Conservation (phyloP, 2,329 filamentous ascomycete species). For the Fusarium dlaminii region DNA sequence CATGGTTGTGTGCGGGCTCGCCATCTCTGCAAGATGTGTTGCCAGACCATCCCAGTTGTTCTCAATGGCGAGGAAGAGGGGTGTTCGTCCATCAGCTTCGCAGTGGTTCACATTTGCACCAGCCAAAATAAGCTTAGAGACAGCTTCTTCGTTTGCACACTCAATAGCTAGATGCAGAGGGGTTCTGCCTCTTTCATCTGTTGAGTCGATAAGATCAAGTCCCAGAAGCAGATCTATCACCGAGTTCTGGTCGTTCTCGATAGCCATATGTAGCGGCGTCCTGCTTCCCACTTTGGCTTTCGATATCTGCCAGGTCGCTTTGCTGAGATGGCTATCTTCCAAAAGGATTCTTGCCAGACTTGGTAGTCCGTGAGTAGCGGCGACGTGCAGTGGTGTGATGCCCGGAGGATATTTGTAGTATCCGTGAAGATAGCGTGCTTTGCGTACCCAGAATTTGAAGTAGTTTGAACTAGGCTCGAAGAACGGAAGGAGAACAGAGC, state of each 20-base stretch:
- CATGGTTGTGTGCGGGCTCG: fast-evolving
- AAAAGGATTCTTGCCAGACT: fast-evolving
- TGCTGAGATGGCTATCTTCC: background rate
- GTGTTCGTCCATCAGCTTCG: background rate
- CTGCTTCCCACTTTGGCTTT: background rate
- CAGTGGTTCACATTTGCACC: background rate
- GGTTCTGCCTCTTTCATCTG: background rate
- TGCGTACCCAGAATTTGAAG: background rate
- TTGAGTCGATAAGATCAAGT: background rate
- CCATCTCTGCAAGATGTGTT: background rate
- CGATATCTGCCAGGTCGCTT: background rate
- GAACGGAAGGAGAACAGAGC: fast-evolving
- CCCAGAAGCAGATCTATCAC: fast-evolving
- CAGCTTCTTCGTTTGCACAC: background rate
- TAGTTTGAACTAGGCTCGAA: background rate
- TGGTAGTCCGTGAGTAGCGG: fast-evolving
- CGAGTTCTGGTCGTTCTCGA: background rate
- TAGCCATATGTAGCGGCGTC: background rate
- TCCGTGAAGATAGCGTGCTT: background rate
- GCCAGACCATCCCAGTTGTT: background rate
- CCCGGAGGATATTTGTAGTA: background rate
- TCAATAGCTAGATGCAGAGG: background rate
- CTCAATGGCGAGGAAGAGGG: background rate
- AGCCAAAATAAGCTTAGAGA: fast-evolving
- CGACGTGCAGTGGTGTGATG: background rate